phyloP scores from a whole-genome alignment of 257 asterid genomes.

The Paulownia fortunei region DNA sequence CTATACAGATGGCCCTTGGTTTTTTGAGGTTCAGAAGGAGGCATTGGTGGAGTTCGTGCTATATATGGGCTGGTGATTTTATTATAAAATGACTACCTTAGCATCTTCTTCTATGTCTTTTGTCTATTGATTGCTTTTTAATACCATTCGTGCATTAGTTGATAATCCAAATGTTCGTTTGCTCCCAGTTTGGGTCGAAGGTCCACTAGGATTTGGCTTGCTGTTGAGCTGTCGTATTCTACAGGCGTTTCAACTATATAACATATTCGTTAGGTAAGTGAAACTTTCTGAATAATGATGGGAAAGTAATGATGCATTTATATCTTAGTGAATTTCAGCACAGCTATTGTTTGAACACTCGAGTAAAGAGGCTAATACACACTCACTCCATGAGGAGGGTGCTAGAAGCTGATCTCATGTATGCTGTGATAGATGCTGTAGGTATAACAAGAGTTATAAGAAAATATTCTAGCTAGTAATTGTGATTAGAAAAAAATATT shows the following conservation, averaged over 20 bases:
- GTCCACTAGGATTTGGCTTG: conserved; percentile 92
- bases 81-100: conserved; percentile 1
- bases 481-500: background rate
- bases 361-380: conserved; percentile 7
- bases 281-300: conserved; percentile 27
- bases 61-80: conserved; percentile 75
- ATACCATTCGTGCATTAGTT: conserved; percentile 28
- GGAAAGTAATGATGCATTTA: conserved; percentile 19
- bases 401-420: background rate
- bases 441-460: background rate
- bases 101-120: conserved; percentile 7
- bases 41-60: conserved; percentile 91
- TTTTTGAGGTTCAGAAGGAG: conserved; percentile 56
- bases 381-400: background rate
- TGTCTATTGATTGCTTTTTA: background rate
- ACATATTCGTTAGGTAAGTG: conserved; percentile 82
- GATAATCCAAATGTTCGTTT: conserved; percentile 33
- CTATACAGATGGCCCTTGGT: conserved; percentile 73
- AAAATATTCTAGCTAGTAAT: background rate
- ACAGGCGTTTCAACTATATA: conserved; percentile 79
- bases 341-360: background rate
- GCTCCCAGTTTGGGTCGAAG: conserved; percentile 86
- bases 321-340: conserved; percentile 3
- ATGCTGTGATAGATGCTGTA: background rate
- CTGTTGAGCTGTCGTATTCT: conserved; percentile 82